These are phyloP conservation scores for Lavandula angustifolia DNA, from an alignment of 257 asterid species.

Conservation along the genomic window DNA sequence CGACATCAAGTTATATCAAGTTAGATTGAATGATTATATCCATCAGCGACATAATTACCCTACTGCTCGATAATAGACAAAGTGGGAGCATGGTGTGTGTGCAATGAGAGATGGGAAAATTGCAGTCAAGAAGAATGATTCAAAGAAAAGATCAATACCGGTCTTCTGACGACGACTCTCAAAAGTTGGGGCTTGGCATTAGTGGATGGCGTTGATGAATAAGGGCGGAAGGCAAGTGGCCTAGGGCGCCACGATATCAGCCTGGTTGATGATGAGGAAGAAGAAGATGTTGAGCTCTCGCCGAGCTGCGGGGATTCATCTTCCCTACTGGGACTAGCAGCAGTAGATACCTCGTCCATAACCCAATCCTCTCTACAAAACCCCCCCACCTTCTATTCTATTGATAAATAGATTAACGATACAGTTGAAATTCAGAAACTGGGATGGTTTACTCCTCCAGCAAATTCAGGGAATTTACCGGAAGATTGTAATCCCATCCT, in stretches of 20 bases:
- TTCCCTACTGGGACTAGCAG: constrained; percentile 34
- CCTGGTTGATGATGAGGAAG: constrained; percentile 47
- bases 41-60: neutral
- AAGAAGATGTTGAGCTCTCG: constrained; percentile 50
- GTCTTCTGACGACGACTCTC: constrained; percentile 74
- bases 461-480: constrained; percentile 61
- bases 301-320: constrained; percentile 37
- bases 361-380: constrained; percentile 30
- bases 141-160: constrained; percentile 58
- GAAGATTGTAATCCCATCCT: constrained; percentile 98
- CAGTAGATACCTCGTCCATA: constrained; percentile 63
- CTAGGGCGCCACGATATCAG: constrained; percentile 67
- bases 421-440: constrained; percentile 33
- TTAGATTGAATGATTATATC: constrained; percentile 7
- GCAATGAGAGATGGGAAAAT: constrained; percentile 1
- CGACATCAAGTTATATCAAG: constrained; percentile 15
- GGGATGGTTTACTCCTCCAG: constrained; percentile 60
- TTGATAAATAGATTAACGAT: constrained; percentile 11
- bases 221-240: constrained; percentile 68
- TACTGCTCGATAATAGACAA: neutral
- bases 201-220: constrained; percentile 39
- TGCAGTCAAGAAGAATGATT: neutral
- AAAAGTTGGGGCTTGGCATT: constrained; percentile 58
- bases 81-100: too few species aligned
- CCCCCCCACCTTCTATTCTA: constrained; percentile 33